Percentiles rank a stretch among this genome's conserved stretches.
phyloP scores from a whole-genome alignment of 2,329 filamentous ascomycete genomes.

The Onygenales sp. region DNA sequence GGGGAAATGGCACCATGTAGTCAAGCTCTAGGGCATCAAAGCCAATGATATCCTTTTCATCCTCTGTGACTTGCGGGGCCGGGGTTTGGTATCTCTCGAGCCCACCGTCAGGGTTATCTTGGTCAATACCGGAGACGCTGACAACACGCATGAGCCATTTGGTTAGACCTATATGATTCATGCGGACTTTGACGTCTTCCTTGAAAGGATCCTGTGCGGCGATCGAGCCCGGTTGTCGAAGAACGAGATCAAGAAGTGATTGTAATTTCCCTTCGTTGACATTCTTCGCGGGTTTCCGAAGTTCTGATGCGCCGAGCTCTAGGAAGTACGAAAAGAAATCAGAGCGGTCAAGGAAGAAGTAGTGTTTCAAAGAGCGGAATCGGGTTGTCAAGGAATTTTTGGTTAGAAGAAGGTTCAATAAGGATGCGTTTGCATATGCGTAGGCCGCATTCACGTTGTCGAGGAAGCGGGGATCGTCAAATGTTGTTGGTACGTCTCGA shows the following conservation, averaged over 20 bases:
- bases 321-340: slow-evolving; percentile 99
- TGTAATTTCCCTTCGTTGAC: slow-evolving; percentile 93
- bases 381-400: slow-evolving; percentile 84
- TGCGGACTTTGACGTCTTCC: slow-evolving; percentile 93
- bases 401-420: slow-evolving; percentile 82
- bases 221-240: slow-evolving; percentile 91
- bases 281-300: slow-evolving; percentile 77
- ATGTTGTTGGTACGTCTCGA: slow-evolving; percentile 78
- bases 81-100: slow-evolving; percentile 66
- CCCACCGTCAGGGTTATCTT: slow-evolving; percentile 55
- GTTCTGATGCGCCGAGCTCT: slow-evolving; percentile 78
- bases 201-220: slow-evolving; percentile 95
- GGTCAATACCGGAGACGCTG: slow-evolving; percentile 90
- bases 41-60: slow-evolving; percentile 76
- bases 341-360: slow-evolving; percentile 96
- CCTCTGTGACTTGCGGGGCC: slow-evolving; percentile 53
- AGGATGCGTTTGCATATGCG: slow-evolving; percentile 85
- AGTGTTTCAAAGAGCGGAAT: slow-evolving; percentile 87
- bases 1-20: slow-evolving; percentile 86
- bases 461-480: slow-evolving; percentile 83
- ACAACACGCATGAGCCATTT: slow-evolving; percentile 94
- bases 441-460: slow-evolving; percentile 96
- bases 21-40: slow-evolving; percentile 92
- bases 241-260: slow-evolving; percentile 85
- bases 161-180: slow-evolving; percentile 89